Evolutionary conservation across 331 rosid species (phyloP), one percentile per base, ranked within the genome.

Genomic region (Malus hybrid): DNA sequence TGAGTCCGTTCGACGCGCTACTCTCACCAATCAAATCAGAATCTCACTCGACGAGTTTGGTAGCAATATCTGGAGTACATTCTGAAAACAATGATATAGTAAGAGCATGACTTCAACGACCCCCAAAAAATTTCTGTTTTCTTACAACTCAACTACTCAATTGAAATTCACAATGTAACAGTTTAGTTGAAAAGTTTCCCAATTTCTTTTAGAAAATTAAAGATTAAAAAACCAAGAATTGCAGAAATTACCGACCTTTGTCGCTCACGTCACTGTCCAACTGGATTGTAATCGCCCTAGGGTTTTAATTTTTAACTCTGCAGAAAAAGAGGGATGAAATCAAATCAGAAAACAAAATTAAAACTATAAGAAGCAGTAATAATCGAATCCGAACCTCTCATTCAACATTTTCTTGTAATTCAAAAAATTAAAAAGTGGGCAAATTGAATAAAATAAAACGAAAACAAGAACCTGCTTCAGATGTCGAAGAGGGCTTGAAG

Each of bases 1-100:
- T 28, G 29, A 28, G 79, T 69, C 73, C 98, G 61, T 76, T 83
- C 7, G 87, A 84, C 65, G 76, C 50, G 29, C 82, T 79, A 74
- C 77, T 79, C 48, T 83, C 90, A 71, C 84, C 90, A 39, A 67
- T 57, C 70, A 78, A 75, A 70, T 79, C 87, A 33, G 88, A 54
- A 74, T 60, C 80, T 20, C 83, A 85, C 31, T 70, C 76, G 24
- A 71, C 54, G 75, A 73, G 79, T 65, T 82, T 79, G 15, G 88
- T 52, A 70, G 56, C 71, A 67, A 71, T 57, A 71, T 83, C 95
- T 85, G 27, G 50, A 57, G 76, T 46, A 6, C 69, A 69, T 7
- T 22, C 66, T 19, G n/a, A 28, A 28, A 57, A 70, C 44, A 55
- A 75, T 65, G 12, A 14, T 42, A 70, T 31, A 6, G 11, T 39